These are phyloP conservation scores for Mycocentrospora acerina DNA, from an alignment of 2,329 filamentous ascomycete genomes.

Conservation along the genomic window DNA sequence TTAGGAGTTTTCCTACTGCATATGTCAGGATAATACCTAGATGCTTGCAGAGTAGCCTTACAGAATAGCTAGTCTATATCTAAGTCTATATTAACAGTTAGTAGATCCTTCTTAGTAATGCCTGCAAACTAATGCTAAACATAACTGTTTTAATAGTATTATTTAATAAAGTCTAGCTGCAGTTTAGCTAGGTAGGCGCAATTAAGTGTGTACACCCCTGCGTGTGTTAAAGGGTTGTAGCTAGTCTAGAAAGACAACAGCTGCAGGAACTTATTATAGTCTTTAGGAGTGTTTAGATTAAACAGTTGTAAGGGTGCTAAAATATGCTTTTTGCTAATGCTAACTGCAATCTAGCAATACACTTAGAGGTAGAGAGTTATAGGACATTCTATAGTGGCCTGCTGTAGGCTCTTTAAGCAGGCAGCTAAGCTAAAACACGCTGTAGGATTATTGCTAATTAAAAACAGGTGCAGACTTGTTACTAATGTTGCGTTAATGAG, in stretches of 20 bases:
- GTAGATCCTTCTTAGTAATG: background rate
- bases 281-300: constrained; percentile 3
- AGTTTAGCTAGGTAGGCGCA: constrained; percentile 3
- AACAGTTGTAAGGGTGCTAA: background rate
- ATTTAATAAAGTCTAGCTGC: constrained; percentile 3
- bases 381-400: constrained; percentile 1
- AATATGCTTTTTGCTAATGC: constrained; percentile 5
- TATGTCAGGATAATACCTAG: background rate
- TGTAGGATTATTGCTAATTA: background rate
- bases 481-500: constrained; percentile 1
- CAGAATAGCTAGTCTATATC: background rate
- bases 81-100: background rate
- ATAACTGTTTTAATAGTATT: constrained; percentile 1
- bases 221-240: constrained; percentile 4
- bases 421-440: constrained; percentile 2
- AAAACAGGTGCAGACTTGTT: constrained; percentile 5
- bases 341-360: constrained; percentile 3
- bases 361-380: constrained; percentile 1
- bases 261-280: background rate
- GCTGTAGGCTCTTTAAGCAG: constrained; percentile 3
- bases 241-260: constrained; percentile 6
- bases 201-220: constrained; percentile 4
- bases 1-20: too few species aligned
- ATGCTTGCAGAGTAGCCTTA: background rate
- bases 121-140: constrained; percentile 1